These are phyloP conservation scores for Aspergillus heteromorphus DNA, from an alignment of 495 filamentous ascomycete genomes.

Conservation along the genomic window DNA sequence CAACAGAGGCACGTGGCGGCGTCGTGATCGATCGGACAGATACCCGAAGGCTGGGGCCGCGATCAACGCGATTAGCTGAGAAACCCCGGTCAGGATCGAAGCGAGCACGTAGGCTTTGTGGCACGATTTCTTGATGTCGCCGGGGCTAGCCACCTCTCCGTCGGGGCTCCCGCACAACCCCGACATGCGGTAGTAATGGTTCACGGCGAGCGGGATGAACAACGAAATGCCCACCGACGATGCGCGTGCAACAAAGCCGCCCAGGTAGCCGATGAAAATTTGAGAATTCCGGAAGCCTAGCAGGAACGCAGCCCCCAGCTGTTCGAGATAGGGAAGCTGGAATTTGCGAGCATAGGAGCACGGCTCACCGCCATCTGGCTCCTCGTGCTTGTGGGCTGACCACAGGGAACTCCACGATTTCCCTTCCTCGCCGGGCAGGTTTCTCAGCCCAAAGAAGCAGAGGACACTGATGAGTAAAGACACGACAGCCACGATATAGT, in stretches of 20 bases:
- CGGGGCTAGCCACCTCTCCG: conserved; percentile 42
- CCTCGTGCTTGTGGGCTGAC: conserved; percentile 9
- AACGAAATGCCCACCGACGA: conserved; percentile 94
- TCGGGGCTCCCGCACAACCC: conserved; percentile 66
- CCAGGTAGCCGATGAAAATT: conserved; percentile 83
- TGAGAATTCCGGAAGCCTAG: conserved; percentile 70
- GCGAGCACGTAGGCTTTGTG: conserved; percentile 78
- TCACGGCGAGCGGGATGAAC: conserved; percentile 89
- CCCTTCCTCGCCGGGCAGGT: conserved; percentile 68
- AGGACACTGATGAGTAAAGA: conserved; percentile 65
- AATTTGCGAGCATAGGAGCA: conserved; percentile 4
- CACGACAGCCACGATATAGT: conserved; percentile 74
- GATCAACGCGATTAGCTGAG: conserved; percentile 78
- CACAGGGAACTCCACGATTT: conserved; percentile 58
- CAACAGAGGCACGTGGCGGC: conserved; percentile 69
- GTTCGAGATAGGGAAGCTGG: conserved; percentile 30
- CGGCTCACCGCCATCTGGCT: background rate
- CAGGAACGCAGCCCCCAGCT: conserved; percentile 56
- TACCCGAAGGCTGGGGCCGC: conserved; percentile 85
- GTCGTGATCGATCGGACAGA: conserved; percentile 55
- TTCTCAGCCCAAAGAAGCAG: conserved; percentile 75
- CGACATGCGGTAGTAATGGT: conserved; percentile 77
- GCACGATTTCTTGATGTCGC: conserved; percentile 74
- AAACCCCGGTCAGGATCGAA: conserved; percentile 77
- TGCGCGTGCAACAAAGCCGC: conserved; percentile 90